phyloP scores from a whole-genome alignment of 2,329 filamentous ascomycete genomes.

The Fusarium torreyae region DNA sequence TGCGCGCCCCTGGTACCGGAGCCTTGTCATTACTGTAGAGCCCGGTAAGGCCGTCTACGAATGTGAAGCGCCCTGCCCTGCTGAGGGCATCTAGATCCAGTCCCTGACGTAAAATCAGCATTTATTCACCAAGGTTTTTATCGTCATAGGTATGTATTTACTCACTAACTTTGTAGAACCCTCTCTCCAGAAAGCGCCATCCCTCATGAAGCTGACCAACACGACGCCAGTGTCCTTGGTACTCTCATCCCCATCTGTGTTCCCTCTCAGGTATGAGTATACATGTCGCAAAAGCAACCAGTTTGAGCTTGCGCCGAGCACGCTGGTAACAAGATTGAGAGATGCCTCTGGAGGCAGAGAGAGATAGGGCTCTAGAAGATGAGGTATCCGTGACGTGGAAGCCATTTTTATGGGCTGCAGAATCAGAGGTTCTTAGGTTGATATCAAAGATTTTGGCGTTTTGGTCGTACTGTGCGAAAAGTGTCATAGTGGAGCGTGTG shows the following conservation, averaged over 20 bases:
- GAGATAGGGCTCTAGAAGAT: constrained; percentile 76
- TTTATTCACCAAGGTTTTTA: not conserved
- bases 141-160: not conserved
- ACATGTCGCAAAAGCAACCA: constrained; percentile 75
- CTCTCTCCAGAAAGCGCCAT: constrained; percentile 83
- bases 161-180: constrained; percentile 76
- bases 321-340: constrained; percentile 77
- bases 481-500: constrained; percentile 20
- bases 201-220: constrained; percentile 86
- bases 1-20: constrained; percentile 10
- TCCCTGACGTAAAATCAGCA: constrained; percentile 63
- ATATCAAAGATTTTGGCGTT: constrained; percentile 38
- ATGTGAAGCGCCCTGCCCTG: constrained; percentile 74
- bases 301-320: constrained; percentile 75
- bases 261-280: constrained; percentile 60
- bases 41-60: constrained; percentile 80
- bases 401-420: constrained; percentile 25
- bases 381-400: constrained; percentile 68
- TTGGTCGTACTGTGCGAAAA: constrained; percentile 41
- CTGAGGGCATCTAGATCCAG: constrained; percentile 77
- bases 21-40: constrained; percentile 61
- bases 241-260: constrained; percentile 32
- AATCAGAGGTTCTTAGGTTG: constrained; percentile 16
- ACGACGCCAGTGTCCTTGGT: constrained; percentile 69
- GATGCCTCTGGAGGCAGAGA: constrained; percentile 70